These are phyloP conservation scores for Adansonia gregorii DNA, from an alignment of 441 rosid species.

Conservation along the genomic window DNA sequence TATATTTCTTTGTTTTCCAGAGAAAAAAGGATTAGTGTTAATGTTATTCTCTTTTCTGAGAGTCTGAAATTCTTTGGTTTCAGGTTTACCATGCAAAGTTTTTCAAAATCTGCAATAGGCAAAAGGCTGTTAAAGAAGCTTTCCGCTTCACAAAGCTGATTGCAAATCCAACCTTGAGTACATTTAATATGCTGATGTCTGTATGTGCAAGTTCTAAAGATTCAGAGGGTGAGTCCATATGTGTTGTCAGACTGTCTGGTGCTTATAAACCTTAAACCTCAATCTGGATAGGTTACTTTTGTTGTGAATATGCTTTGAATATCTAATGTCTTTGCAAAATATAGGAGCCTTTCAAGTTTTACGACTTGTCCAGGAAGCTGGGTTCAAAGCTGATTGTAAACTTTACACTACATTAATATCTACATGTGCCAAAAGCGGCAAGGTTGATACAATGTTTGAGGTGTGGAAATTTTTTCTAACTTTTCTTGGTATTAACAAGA, in stretches of 20 bases:
- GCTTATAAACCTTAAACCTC: neutral
- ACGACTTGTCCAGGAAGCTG: conserved; percentile 66
- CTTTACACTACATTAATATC: conserved; percentile 92
- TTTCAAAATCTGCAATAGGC: conserved; percentile 70
- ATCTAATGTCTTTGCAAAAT: conserved; percentile 31
- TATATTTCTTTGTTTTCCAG: neutral
- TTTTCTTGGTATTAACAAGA: conserved; percentile 24
- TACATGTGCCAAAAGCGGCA: conserved; percentile 88
- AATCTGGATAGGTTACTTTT: conserved; percentile 20
- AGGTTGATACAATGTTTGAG: conserved; percentile 96
- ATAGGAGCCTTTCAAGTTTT: conserved; percentile 80
- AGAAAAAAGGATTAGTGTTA: neutral
- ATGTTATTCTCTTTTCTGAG: conserved; percentile 9
- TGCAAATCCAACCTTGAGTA: conserved; percentile 82
- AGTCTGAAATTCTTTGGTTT: conserved; percentile 28
- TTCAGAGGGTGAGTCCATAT: conserved; percentile 57
- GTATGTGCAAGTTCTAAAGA: conserved; percentile 83
- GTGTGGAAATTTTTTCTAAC: conserved; percentile 47
- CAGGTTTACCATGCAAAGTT: conserved; percentile 89
- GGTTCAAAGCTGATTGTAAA: conserved; percentile 78
- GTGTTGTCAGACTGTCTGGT: conserved; percentile 8
- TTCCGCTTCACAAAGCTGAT: conserved; percentile 81
- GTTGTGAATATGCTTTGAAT: conserved; percentile 21
- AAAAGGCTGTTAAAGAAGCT: conserved; percentile 78
- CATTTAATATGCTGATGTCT: conserved; percentile 94